Evolutionary conservation across 148 eudicot species (phyloP), one percentile per base, ranked within the genome.

Genomic region (Rhododendron ovatum): DNA sequence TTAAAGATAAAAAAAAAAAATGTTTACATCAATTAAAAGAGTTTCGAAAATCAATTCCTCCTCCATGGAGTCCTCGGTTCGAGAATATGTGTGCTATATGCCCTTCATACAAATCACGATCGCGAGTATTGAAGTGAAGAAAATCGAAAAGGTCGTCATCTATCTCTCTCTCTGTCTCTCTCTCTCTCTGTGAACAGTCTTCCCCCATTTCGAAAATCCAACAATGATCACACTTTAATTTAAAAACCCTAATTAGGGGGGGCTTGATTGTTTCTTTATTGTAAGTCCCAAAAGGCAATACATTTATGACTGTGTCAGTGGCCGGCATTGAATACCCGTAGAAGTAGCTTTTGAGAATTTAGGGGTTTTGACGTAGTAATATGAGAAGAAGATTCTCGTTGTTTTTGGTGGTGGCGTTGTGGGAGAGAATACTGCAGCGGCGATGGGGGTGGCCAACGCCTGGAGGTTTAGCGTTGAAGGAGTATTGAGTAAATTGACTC

Each of bases 381-480:
- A 87, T 87, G 86, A 87, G 83, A 87, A 28, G 48, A 9, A 45
- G n/a, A 59, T 20, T 57, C 43, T 80, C 13, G 50, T 45, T 24
- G 85, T 20, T 37, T 41, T 51, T 17, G 69, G n/a, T 61, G 11
- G 85, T 33, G 63, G 48, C 5, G 11, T 50, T 69, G 18, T 30
- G 37, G 37, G 76, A 71, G 47, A 20, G 86, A 84, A 9, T 48
- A 11, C 55, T 50, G 78, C 24, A 67, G 81, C 78, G 30, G 85
- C 81, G 50, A 92, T 92, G 92, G 92, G 92, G 67, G 90, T 84
- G 84, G 91, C 88, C 24, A 89, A 88, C 83, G 88, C 86, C 77
- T 92, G 90, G 89, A 87, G 88, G 84, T 75, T 81, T 61, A 69
- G 83, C 55, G 78, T 75, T 10, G 76, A 71, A 30, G 86, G 82